These are phyloP conservation scores for Byssothecium circinans DNA, from an alignment of 2,329 filamentous ascomycete genomes.

Conservation along the genomic window DNA sequence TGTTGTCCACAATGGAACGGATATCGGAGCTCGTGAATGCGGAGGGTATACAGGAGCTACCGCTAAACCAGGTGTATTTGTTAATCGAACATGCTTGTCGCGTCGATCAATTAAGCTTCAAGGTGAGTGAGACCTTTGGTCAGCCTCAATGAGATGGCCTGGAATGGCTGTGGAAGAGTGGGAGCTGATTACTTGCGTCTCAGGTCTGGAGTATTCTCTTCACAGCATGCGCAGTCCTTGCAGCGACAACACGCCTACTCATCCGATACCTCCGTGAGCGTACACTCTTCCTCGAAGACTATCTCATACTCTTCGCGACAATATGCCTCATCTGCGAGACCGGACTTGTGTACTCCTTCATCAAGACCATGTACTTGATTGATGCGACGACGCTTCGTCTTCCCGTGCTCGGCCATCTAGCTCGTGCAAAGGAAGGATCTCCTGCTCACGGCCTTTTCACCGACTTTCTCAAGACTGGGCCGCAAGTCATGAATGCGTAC, in stretches of 20 bases:
- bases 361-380: slow-evolving; percentile 6
- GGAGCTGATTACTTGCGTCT: neutral
- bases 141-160: too few species aligned
- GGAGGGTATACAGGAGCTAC: slow-evolving; percentile 2
- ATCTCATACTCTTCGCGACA: slow-evolving; percentile 12
- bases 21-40: slow-evolving; percentile 7
- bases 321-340: slow-evolving; percentile 12
- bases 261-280: slow-evolving; percentile 11
- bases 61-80: slow-evolving; percentile 2
- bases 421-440: neutral
- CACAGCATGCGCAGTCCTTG: slow-evolving; percentile 6
- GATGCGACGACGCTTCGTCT: slow-evolving; percentile 8
- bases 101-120: slow-evolving; percentile 9
- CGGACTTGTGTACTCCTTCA: slow-evolving; percentile 9
- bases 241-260: slow-evolving; percentile 9
- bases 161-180: neutral
- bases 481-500: slow-evolving; percentile 5
- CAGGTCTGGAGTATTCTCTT: slow-evolving; percentile 10
- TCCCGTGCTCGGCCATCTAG: neutral
- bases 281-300: slow-evolving; percentile 10
- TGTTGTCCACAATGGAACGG: slow-evolving; percentile 7
- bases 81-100: slow-evolving; percentile 14
- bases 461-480: neutral
- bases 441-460: neutral
- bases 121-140: slow-evolving; percentile 4